A percentile compares a stretch with the other conserved stretches of the same genome.
Evolutionary conservation across 306 rosid species (phyloP).

Genomic region (Geum urbanum): DNA sequence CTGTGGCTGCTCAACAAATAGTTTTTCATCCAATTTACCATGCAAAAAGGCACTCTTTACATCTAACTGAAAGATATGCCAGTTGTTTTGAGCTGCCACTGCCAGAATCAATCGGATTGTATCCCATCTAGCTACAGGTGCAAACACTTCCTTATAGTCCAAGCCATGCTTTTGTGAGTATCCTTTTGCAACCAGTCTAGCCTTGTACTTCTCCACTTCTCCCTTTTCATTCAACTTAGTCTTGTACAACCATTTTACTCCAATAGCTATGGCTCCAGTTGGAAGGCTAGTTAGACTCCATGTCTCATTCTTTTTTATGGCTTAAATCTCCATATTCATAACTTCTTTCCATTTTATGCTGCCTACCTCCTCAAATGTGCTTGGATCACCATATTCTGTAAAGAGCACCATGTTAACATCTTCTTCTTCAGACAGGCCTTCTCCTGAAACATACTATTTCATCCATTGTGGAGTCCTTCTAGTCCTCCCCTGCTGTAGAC

Average conservation of each 20-base stretch:
- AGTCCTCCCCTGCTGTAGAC: not conserved
- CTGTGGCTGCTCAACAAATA: not conserved
- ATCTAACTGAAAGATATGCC: not conserved
- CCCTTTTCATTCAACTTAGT: not conserved
- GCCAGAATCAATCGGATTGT: not conserved
- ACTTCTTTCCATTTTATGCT: not conserved
- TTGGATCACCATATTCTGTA: not conserved
- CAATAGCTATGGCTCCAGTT: not conserved
- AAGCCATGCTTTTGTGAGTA: not conserved
- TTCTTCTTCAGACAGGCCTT: not conserved
- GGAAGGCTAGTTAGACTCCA: not conserved
- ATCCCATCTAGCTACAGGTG: not conserved
- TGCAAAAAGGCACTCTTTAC: not conserved
- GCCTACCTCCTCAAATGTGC: not conserved
- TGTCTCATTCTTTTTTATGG: too few species aligned
- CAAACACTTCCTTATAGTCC: too few species aligned
- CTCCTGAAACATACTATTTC: not conserved
- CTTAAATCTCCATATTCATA: not conserved
- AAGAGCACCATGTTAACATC: not conserved
- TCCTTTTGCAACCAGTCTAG: not conserved
- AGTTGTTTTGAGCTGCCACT: not conserved
- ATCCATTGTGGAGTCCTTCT: not conserved
- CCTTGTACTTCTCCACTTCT: not conserved
- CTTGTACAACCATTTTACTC: not conserved
- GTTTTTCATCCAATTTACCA: too few species aligned